A percentile compares a stretch with the other conserved stretches of the same genome.
Conservation (phyloP, 345 rosid genomes). For the Limnanthes douglasii region DNA sequence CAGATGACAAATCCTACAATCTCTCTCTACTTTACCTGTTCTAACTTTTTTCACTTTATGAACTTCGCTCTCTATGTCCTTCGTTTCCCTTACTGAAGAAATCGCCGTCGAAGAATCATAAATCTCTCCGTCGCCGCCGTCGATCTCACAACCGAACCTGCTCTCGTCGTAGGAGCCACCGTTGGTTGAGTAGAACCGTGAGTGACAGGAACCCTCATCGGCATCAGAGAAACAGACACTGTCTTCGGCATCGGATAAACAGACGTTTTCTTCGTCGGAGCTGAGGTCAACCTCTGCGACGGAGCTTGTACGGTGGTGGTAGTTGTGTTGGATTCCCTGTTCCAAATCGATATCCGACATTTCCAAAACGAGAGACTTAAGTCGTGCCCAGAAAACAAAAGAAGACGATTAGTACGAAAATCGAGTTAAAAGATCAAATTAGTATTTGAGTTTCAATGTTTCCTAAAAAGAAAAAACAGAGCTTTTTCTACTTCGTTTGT, state of each 20-base stretch:
- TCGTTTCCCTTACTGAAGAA: no score
- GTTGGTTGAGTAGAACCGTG: slow-evolving; percentile 72
- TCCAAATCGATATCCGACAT: slow-evolving; percentile 49
- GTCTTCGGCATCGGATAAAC: no score
- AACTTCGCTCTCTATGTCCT: slow-evolving; percentile 16
- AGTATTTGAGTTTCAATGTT: no score
- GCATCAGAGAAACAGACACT: slow-evolving; percentile 68
- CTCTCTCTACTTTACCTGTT: slow-evolving; percentile 30
- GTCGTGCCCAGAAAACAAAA: no score
- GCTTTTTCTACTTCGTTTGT: no score
- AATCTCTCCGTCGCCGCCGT: slow-evolving; percentile 26
- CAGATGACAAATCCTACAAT: slow-evolving; percentile 88
- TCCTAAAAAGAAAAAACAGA: no score
- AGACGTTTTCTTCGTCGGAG: no score
- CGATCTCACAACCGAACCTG: slow-evolving; percentile 29
- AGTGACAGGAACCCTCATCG: slow-evolving; percentile 66
- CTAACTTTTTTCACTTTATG: slow-evolving; percentile 30
- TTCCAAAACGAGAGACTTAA: no score
- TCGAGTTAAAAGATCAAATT: no score
- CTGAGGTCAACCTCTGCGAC: slow-evolving; percentile 20
- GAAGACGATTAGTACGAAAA: no score
- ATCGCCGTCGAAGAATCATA: slow-evolving; percentile 50
- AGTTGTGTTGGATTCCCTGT: slow-evolving; percentile 23
- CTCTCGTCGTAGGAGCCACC: slow-evolving; percentile 63
- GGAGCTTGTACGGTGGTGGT: slow-evolving; percentile 21